Evolutionary conservation across 192 early-diverging fungal species (phyloP).

Genomic region (Umbelopsis sp.): DNA sequence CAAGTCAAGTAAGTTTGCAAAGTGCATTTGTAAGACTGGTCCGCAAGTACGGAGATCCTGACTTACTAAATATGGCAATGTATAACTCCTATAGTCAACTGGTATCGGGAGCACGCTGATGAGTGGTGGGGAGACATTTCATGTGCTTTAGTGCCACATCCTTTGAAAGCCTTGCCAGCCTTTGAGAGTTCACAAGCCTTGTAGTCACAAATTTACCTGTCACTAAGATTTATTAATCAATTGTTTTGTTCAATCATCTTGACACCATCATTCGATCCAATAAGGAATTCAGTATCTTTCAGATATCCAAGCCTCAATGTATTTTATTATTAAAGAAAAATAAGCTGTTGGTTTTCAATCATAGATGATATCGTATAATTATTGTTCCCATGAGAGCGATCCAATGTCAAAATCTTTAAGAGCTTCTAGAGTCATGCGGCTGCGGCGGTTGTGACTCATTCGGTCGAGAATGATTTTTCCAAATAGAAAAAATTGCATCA

Average conservation of each 20-base stretch:
- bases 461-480: not conserved
- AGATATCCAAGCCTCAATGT: too few species aligned
- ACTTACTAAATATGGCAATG: not conserved
- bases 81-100: slow-evolving; percentile 46
- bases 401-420: not conserved
- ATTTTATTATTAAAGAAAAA: too few species aligned
- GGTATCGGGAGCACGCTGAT: slow-evolving; percentile 53
- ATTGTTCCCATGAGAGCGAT: too few species aligned
- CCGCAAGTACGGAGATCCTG: not conserved
- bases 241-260: too few species aligned
- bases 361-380: too few species aligned
- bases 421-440: not conserved
- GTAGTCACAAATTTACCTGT: not conserved
- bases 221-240: slow-evolving; percentile 3
- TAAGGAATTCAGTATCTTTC: too few species aligned
- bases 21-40: not conserved
- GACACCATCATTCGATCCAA: too few species aligned
- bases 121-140: slow-evolving; percentile 67
- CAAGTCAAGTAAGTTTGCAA: slow-evolving; percentile 65
- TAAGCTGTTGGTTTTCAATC: too few species aligned
- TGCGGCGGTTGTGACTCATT: slow-evolving; percentile 14
- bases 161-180: slow-evolving; percentile 41
- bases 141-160: slow-evolving; percentile 59
- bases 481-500: not conserved
- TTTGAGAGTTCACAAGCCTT: slow-evolving; percentile 24